Evolutionary conservation across 495 filamentous ascomycete genomes (phyloP), one percentile per base, ranked within the genome.

Genomic region (Hypoxylon trugodes): DNA sequence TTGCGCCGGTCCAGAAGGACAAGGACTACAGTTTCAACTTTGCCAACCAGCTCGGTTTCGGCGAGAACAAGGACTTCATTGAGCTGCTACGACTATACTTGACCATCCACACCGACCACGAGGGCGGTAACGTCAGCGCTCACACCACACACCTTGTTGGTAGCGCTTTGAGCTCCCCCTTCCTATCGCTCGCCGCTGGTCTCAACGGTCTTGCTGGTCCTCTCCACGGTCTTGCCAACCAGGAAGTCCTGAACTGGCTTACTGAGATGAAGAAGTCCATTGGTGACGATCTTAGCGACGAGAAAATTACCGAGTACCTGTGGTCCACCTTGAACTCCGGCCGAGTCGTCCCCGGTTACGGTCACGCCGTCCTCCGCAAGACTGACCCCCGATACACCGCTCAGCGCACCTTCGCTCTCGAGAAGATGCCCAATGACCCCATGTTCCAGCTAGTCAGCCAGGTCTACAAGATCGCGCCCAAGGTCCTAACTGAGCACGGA

Each of bases 401-500:
- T 61, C 95, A 98, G 84, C 91, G 95, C 78, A 90, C 92, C 69
- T 98, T 98, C 69, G 95, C 95, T 50, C 90, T 91, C 68, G 89
- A 78, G 70, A 78, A 94, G 75, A 90, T 97, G 74, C 91, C 93
- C 70, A 84, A 95, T 75, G 93, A 97, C 83, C 91, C 92, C 65
- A 96, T 98, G 92, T 98, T 97, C 91, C 90, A 98, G 86, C 89
- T 98, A 54, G 95, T 98, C 81, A 92, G 88, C 86, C 93, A 97
- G 82, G 94, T 98, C 66, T 97, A 96, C 88, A 97, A 98, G 89
- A 97, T 98, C 74, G 95, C 95, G 53, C 96, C 95, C 62, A 91
- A 90, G 73, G 95, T 98, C 57, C 82, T 98, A 69, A 98, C 96
- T 59, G 94, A 98, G 85, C 95, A 98, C 82, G 95, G 95, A 80